A percentile compares a stretch with the other conserved stretches of the same genome.
phyloP scores from a whole-genome alignment of 2,329 filamentous ascomycete genomes.

The Penicillium nordicum region DNA sequence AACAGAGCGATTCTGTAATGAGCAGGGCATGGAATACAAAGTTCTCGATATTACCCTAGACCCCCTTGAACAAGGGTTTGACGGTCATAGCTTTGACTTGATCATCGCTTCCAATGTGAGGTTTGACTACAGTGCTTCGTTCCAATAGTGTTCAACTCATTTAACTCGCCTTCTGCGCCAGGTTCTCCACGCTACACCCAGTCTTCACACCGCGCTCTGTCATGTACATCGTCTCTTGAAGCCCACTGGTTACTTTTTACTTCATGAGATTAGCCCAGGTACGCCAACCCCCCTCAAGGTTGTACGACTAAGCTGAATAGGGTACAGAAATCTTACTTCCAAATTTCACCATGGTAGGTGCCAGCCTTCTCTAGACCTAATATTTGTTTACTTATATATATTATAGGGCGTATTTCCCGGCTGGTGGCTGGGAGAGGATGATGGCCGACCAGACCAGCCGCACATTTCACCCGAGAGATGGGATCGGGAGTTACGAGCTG shows the following conservation, averaged over 20 bases:
- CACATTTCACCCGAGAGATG: neutral
- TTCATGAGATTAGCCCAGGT: constrained; percentile 39
- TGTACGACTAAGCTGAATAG: neutral
- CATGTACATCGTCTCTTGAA: constrained; percentile 26
- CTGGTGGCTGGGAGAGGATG: constrained; percentile 11
- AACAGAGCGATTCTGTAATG: neutral
- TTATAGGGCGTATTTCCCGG: neutral
- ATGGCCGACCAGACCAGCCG: neutral
- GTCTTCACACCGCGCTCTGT: constrained; percentile 19
- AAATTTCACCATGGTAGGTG: constrained; percentile 1
- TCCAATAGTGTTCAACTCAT: neutral
- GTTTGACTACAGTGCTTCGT: neutral
- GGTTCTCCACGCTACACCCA: constrained; percentile 18
- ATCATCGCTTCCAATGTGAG: constrained; percentile 12
- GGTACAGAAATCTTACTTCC: constrained; percentile 4
- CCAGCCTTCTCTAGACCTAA: neutral
- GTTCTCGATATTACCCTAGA: constrained; percentile 6
- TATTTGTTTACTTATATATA: neutral
- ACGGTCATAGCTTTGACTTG: constrained; percentile 2
- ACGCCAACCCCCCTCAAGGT: neutral
- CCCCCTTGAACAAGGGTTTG: constrained; percentile 6
- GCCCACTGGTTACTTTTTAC: constrained; percentile 47
- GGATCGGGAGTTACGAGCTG: constrained; percentile 2
- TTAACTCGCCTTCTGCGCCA: neutral
- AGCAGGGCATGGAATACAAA: constrained; percentile 1